A percentile compares a stretch with the other conserved stretches of the same genome.
These are phyloP conservation scores for Phytopythium delawarense DNA, from an alignment of 352 stramenopile genomes.

Conservation along the genomic window DNA sequence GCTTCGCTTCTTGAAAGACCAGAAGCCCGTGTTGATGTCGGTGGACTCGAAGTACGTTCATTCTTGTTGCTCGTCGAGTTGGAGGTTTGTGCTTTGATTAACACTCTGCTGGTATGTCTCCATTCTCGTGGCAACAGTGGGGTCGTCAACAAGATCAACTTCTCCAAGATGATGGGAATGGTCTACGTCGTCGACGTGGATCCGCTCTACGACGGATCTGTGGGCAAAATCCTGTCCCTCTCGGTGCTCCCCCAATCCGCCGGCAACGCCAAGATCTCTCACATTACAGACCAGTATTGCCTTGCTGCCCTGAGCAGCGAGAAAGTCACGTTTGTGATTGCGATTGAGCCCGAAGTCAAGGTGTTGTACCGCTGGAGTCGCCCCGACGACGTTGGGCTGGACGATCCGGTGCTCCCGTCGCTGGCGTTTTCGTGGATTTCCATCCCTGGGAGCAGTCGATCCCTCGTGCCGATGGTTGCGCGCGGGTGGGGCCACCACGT, in stretches of 20 bases:
- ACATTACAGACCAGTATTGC: slow-evolving; percentile 84
- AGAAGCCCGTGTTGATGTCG: slow-evolving; percentile 80
- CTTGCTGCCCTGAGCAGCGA: slow-evolving; percentile 81
- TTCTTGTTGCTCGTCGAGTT: slow-evolving; percentile 22
- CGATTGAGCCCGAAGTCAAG: slow-evolving; percentile 92
- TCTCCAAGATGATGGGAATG: slow-evolving; percentile 94
- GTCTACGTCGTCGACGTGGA: slow-evolving; percentile 93
- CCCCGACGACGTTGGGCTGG: slow-evolving; percentile 60
- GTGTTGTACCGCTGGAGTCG: slow-evolving; percentile 93
- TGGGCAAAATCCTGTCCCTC: slow-evolving; percentile 83
- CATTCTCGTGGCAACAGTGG: slow-evolving; percentile 43
- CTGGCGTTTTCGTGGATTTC: slow-evolving; percentile 94
- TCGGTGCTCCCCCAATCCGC: slow-evolving; percentile 76
- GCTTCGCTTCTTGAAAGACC: slow-evolving; percentile 82
- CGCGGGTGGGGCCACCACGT: slow-evolving; percentile 92
- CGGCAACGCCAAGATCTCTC: slow-evolving; percentile 82
- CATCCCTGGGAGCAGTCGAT: slow-evolving; percentile 77
- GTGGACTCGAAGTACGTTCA: slow-evolving; percentile 77
- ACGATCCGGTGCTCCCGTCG: slow-evolving; percentile 87
- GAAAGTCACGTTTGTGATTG: slow-evolving; percentile 95
- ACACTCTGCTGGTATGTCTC: slow-evolving; percentile 24
- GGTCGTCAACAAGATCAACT: slow-evolving; percentile 93
- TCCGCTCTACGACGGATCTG: slow-evolving; percentile 93
- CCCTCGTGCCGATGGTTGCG: slow-evolving; percentile 88
- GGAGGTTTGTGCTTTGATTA: slow-evolving; percentile 11